Conservation (phyloP, 1,284 basidiomycete genomes). For the Ceratobasidium sp. region DNA sequence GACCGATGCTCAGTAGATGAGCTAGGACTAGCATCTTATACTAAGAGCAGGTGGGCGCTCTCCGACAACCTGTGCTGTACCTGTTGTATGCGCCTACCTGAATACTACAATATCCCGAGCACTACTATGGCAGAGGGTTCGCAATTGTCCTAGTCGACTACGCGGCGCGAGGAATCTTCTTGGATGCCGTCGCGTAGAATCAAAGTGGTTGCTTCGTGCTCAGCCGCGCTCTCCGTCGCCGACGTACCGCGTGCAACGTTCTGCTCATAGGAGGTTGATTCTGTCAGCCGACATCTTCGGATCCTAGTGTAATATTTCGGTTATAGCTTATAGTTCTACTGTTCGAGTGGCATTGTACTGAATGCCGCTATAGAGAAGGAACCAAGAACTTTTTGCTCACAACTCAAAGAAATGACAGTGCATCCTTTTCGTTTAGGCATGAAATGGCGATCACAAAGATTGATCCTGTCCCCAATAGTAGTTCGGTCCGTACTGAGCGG, state of each 20-base stretch:
- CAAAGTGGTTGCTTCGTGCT: not conserved
- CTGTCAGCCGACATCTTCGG: not conserved
- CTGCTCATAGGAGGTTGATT: not conserved
- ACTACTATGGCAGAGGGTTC: not conserved
- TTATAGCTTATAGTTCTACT: not conserved
- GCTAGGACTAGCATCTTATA: not conserved
- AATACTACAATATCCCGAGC: not conserved
- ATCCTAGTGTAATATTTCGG: not conserved
- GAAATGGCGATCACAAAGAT: not conserved
- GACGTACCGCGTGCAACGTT: not conserved
- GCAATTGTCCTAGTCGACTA: not conserved
- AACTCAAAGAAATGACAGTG: not conserved
- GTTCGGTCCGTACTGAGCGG: not conserved
- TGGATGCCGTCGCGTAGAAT: not conserved
- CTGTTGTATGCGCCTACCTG: not conserved
- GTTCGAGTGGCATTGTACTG: too few species aligned
- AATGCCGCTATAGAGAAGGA: too few species aligned
- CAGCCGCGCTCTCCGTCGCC: not conserved
- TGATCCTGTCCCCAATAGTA: not conserved
- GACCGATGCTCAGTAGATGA: not conserved
- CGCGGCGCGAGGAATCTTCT: not conserved
- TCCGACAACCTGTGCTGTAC: not conserved
- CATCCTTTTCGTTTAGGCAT: not conserved
- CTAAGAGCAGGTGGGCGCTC: too few species aligned
- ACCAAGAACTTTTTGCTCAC: too few species aligned